A percentile compares a stretch with the other conserved stretches of the same genome.
Conservation (phyloP, 2,329 filamentous ascomycete genomes). For the Lecanosticta acicola region DNA sequence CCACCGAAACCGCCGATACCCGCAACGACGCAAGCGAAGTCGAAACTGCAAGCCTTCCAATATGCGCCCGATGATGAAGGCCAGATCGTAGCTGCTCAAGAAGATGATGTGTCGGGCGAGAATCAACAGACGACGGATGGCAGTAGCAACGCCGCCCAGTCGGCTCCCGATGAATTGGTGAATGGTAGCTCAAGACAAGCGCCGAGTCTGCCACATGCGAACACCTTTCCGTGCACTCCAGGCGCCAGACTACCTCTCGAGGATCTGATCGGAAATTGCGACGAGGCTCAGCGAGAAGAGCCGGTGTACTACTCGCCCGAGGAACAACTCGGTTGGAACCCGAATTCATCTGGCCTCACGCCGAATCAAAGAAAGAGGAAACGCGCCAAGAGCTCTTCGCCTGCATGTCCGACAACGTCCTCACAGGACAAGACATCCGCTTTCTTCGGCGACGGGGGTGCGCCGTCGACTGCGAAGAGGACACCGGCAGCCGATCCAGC, state of each 20-base stretch:
- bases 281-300: conserved; percentile 47
- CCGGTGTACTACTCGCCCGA: conserved; percentile 50
- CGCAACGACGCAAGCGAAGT: conserved; percentile 49
- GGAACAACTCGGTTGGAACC: conserved; percentile 57
- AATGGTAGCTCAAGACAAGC: conserved; percentile 13
- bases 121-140: conserved; percentile 39
- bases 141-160: not conserved
- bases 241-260: conserved; percentile 54
- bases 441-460: conserved; percentile 20
- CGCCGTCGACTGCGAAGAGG: conserved; percentile 24
- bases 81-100: conserved; percentile 17
- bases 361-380: conserved; percentile 38
- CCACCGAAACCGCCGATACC: conserved; percentile 40
- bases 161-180: not conserved
- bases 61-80: conserved; percentile 35
- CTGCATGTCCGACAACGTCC: conserved; percentile 34
- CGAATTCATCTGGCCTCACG: conserved; percentile 41
- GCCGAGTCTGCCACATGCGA: conserved; percentile 25
- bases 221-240: conserved; percentile 52
- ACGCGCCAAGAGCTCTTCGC: conserved; percentile 44
- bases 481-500: conserved; percentile 46
- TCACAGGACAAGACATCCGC: conserved; percentile 34
- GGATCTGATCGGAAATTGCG: conserved; percentile 56
- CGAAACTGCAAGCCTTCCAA: conserved; percentile 52
- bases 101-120: conserved; percentile 6